Base-by-base conservation (phyloP, 169 alveolate species). In the Pseudocohnilembus persalinus region DNA sequence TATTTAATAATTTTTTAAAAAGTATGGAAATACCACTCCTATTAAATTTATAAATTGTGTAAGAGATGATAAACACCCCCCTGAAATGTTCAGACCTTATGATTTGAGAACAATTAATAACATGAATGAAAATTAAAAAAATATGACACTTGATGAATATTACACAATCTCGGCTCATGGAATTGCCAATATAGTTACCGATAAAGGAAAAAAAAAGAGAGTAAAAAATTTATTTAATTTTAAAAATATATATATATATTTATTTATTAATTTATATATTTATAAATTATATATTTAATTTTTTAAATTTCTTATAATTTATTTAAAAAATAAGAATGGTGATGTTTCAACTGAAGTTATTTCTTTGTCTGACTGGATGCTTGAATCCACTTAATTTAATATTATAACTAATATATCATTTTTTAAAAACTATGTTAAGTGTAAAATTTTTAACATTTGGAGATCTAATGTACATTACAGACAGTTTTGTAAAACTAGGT, bases 281-380 rank as follows among this genome's bases (percentile, higher is more conserved):
- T n/a, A n/a, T n/a, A n/a, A n/a, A n/a, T n/a, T n/a, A n/a, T 11
- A 49, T 49, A 49, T 49, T 49, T 11, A 49, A 49, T 11, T 49
- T 49, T 49, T 49, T 11, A 49, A 49, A 49, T 11, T 11, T 49
- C 20, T 11, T 11, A 11, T 11, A 49, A 49, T 11, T 11, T 11
- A 49, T 11, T 11, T 11, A 49, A 49, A 11, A 11, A 49, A 49
- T 11, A 49, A 49, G 68, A 49, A 64, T 32, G 95, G 93, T 27
- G 93, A 90, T 73, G 89, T 88, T 32, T 93, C 92, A 29, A 94
- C 97, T 35, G 97, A 95, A 85, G 94, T 95, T 86, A 90, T 93
- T 77, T 92, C 96, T 31, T 84, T 95, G 33, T 84, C 95, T 27
- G 98, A 96, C 87, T 96, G 98, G 97, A 96, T 96, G 98, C 96